A percentile compares a stretch with the other conserved stretches of the same genome.
phyloP scores from a whole-genome alignment of 2,329 filamentous ascomycete genomes.

The Aspergillus sp. region DNA sequence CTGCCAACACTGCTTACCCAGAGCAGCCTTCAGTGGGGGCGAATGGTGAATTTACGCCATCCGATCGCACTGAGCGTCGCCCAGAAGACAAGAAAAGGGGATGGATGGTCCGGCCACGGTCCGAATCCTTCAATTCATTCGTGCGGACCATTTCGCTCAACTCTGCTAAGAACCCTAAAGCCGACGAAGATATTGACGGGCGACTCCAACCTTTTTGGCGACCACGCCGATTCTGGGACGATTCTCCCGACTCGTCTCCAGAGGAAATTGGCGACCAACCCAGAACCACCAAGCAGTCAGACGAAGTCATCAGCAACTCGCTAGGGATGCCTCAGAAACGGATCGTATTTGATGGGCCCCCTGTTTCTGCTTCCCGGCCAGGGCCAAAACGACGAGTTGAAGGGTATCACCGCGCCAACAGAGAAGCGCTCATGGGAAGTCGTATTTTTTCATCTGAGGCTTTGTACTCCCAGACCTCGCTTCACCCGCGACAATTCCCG shows the following conservation, averaged over 20 bases:
- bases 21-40: conserved; percentile 37
- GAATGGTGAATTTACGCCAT: conserved; percentile 17
- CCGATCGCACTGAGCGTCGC: conserved; percentile 28
- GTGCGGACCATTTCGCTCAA: conserved; percentile 40
- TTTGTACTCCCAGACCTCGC: conserved; percentile 31
- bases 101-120: conserved; percentile 37
- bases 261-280: neutral
- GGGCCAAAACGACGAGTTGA: conserved; percentile 28
- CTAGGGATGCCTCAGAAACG: conserved; percentile 55
- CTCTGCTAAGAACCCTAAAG: conserved; percentile 44
- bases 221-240: conserved; percentile 64
- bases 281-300: conserved; percentile 12
- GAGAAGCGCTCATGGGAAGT: conserved; percentile 31
- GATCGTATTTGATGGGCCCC: conserved; percentile 43
- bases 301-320: conserved; percentile 56
- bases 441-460: conserved; percentile 27
- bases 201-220: conserved; percentile 63
- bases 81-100: conserved; percentile 40
- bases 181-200: conserved; percentile 46
- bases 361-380: conserved; percentile 32
- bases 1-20: conserved; percentile 45
- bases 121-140: conserved; percentile 41
- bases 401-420: conserved; percentile 29
- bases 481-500: conserved; percentile 29
- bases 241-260: conserved; percentile 42